phyloP scores from a whole-genome alignment of 2,329 filamentous ascomycete species.

The Pseudogymnoascus sp. region DNA sequence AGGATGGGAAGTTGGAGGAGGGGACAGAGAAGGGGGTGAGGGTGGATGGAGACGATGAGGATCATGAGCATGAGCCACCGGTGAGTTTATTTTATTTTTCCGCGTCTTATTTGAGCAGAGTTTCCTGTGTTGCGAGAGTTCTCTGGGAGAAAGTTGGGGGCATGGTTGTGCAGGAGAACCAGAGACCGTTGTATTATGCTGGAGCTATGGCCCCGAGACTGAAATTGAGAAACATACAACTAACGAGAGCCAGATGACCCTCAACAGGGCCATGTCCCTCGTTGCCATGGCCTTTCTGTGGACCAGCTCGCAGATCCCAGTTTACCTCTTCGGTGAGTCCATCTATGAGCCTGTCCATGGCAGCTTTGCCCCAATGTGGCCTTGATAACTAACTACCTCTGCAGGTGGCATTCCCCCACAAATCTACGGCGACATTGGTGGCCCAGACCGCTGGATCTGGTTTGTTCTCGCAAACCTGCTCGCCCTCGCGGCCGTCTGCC shows the following conservation, averaged over 20 bases:
- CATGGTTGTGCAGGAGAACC: neutral
- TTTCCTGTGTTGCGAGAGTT: neutral
- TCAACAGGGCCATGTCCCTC: constrained; percentile 44
- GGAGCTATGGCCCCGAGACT: neutral
- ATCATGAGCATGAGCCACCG: constrained; percentile 40
- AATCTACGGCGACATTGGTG: constrained; percentile 51
- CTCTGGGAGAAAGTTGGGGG: neutral
- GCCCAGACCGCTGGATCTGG: constrained; percentile 35
- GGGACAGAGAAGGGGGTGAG: constrained; percentile 35
- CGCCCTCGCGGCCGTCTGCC: constrained; percentile 49
- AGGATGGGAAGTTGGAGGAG: neutral
- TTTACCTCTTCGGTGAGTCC: constrained; percentile 41
- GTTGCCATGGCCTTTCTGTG: constrained; percentile 53
- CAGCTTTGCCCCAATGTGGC: neutral
- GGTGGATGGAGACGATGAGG: constrained; percentile 40
- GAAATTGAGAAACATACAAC: neutral
- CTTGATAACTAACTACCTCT: constrained; percentile 2
- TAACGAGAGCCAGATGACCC: constrained; percentile 33
- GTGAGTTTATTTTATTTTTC: constrained; percentile 26
- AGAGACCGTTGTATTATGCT: neutral
- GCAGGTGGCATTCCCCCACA: constrained; percentile 40
- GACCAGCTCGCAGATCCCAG: constrained; percentile 52
- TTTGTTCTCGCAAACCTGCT: constrained; percentile 43
- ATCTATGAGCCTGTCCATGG: neutral
- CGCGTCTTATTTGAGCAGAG: neutral